Evolutionary conservation across 768 basidiomycete genomes (phyloP).

Genomic region (Rubroboletus satanas): DNA sequence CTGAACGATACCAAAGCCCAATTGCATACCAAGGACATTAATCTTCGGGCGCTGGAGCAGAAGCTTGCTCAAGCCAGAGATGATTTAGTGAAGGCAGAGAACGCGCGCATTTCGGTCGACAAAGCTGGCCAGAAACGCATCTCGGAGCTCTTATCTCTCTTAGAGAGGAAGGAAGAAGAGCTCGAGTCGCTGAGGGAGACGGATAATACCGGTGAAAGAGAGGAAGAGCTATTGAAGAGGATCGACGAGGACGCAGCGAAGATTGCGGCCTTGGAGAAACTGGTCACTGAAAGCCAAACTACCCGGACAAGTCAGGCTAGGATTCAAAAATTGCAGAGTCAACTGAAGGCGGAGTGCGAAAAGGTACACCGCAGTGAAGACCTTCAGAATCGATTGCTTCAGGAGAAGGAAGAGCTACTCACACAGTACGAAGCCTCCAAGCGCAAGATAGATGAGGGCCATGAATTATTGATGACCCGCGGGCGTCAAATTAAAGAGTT

Average conservation of each 20-base stretch:
- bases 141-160: constrained; percentile 36
- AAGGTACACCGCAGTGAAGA: constrained; percentile 40
- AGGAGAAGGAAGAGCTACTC: constrained; percentile 51
- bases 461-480: constrained; percentile 15
- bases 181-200: constrained; percentile 40
- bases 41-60: constrained; percentile 40
- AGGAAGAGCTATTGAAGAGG: constrained; percentile 57
- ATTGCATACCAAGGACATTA: constrained; percentile 43
- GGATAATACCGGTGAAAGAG: constrained; percentile 44
- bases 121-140: constrained; percentile 44
- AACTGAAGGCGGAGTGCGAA: constrained; percentile 41
- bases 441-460: constrained; percentile 29
- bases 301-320: constrained; percentile 28
- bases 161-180: constrained; percentile 62
- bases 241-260: constrained; percentile 73
- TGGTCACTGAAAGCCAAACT: constrained; percentile 41
- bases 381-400: constrained; percentile 42
- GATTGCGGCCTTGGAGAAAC: constrained; percentile 52
- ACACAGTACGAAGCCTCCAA: constrained; percentile 41
- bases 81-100: constrained; percentile 50
- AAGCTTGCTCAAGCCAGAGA: constrained; percentile 49
- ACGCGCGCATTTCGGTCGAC: constrained; percentile 56
- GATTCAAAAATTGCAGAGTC: constrained; percentile 39
- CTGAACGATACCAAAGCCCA: constrained; percentile 44
- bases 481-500: constrained; percentile 25